Evolutionary conservation across 345 rosid species (phyloP), one percentile per base, ranked within the genome.

Genomic region (Bruguiera parviflora): DNA sequence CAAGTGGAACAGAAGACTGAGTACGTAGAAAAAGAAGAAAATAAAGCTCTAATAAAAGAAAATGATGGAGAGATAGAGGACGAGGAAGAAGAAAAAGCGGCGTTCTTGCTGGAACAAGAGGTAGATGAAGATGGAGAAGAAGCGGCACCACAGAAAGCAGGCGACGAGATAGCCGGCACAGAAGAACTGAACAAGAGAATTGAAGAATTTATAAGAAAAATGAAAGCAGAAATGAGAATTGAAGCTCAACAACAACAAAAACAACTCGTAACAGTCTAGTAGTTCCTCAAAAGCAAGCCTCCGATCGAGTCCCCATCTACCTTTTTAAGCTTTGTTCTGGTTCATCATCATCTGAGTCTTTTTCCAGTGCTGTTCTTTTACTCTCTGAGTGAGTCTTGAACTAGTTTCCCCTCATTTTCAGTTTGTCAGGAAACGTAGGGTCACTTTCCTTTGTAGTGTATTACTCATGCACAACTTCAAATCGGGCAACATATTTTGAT

Each of bases 131-230:
- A n/a, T n/a, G 31, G 11, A 25, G 77, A 19, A 5, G 39, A 25
- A 47, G 69, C 9, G 28, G 62, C 18, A 25, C 69, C 4, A 53
- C 51, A 25, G 0, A 66, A 55, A 49, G 58, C 18, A 47, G 15
- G 58, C 10, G 88, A 84, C 43, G 82, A 73, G 28, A 4, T 58
- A 16, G 8, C 56, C 35, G 82, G 78, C 32, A 77, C 82, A 9
- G 89, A 84, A 15, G 88, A 85, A 37, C 28, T 87, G 63, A 87
- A 85, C 71, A 77, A 68, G 69, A 82, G 72, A 61, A 18, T 87
- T 20, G 92, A 87, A 71, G 92, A 87, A 28, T 85, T 87, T 46
- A 87, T 84, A 24, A 87, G 85, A 77, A 87, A 81, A 80, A 85
- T 84, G 92, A 85, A 87, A 39, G 83, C 82, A 72, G 85, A 83